A percentile compares a stretch with the other conserved stretches of the same genome.
These are phyloP conservation scores for Zygosaccharomyces rouxii DNA, from an alignment of 805 yeast species.

Conservation along the genomic window DNA sequence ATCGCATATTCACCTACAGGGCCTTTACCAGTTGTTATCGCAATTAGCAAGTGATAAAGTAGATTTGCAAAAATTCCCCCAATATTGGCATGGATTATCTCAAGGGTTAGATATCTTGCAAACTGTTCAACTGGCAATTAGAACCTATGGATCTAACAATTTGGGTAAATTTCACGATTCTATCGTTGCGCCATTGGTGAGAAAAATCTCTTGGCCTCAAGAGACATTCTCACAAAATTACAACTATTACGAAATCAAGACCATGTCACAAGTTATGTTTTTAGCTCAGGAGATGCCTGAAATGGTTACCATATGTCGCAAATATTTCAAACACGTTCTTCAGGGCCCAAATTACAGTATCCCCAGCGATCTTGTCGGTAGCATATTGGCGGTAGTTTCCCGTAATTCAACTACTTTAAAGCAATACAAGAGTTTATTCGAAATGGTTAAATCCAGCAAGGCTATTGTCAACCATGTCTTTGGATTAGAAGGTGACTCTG, in stretches of 20 bases:
- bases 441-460: constrained; percentile 48
- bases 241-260: constrained; percentile 38
- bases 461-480: constrained; percentile 37
- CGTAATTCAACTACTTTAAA: constrained; percentile 37
- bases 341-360: constrained; percentile 50
- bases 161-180: constrained; percentile 5
- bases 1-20: constrained; percentile 25
- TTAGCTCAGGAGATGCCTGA: constrained; percentile 19
- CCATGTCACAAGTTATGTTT: constrained; percentile 26
- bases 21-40: constrained; percentile 28
- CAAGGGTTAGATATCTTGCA: constrained; percentile 29
- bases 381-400: constrained; percentile 43
- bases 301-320: constrained; percentile 34
- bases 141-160: constrained; percentile 10
- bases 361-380: constrained; percentile 48
- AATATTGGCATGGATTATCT: constrained; percentile 28
- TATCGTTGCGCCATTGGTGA: constrained; percentile 21
- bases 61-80: constrained; percentile 15
- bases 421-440: constrained; percentile 57
- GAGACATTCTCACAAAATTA: constrained; percentile 23
- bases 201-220: constrained; percentile 38
- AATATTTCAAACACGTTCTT: constrained; percentile 44
- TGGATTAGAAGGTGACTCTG: constrained; percentile 15
- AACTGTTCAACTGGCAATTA: constrained; percentile 13
- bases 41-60: constrained; percentile 13